A percentile compares a stretch with the other conserved stretches of the same genome.
These are phyloP conservation scores for Tolypocladium ovalisporum DNA, from an alignment of 2,329 filamentous ascomycete genomes.

Conservation along the genomic window DNA sequence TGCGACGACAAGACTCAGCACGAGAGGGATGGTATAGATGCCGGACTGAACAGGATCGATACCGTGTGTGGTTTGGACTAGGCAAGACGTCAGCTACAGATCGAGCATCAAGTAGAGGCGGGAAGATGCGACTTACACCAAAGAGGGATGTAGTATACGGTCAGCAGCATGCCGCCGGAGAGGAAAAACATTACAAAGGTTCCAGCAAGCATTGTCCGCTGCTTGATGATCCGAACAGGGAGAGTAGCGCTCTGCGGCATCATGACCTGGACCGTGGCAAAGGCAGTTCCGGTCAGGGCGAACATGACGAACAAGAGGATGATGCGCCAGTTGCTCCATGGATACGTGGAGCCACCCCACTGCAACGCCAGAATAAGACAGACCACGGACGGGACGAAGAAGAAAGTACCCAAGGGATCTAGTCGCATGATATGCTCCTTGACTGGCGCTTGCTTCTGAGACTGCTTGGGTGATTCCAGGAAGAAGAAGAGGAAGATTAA, in stretches of 20 bases:
- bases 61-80: conserved; percentile 45
- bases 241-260: conserved; percentile 46
- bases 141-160: conserved; percentile 33
- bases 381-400: conserved; percentile 49
- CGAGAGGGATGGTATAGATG: conserved; percentile 44
- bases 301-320: conserved; percentile 43
- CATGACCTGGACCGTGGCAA: conserved; percentile 39
- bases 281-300: conserved; percentile 31
- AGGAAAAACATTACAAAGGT: conserved; percentile 35
- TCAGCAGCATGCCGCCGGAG: conserved; percentile 39
- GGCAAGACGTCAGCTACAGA: background rate
- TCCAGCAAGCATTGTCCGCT: conserved; percentile 41
- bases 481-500: conserved; percentile 37
- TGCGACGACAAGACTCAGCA: conserved; percentile 43
- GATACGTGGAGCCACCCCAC: conserved; percentile 46
- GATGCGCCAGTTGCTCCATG: conserved; percentile 41
- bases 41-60: conserved; percentile 43
- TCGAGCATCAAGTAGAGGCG: background rate
- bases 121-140: background rate
- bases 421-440: conserved; percentile 37
- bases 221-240: conserved; percentile 41
- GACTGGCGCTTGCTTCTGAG: conserved; percentile 17
- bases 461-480: conserved; percentile 29
- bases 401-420: conserved; percentile 47
- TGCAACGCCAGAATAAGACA: conserved; percentile 52